Evolutionary conservation across 441 rosid genomes (phyloP).

Genomic region (Dalechampia spathulata): DNA sequence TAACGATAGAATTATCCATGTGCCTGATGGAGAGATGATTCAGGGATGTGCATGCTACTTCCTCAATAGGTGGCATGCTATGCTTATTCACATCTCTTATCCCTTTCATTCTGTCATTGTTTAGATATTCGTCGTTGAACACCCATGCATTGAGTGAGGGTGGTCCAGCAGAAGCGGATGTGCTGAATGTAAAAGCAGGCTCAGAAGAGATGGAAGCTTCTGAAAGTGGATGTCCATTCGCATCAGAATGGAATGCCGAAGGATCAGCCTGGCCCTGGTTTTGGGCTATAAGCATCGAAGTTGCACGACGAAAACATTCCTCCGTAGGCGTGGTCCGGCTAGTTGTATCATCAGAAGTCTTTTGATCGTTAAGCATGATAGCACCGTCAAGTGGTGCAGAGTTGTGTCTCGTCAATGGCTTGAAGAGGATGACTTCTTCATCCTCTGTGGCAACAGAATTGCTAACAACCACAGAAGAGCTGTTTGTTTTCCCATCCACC

Average conservation of each 20-base stretch:
- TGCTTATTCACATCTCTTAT: slow-evolving; percentile 26
- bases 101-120: slow-evolving; percentile 32
- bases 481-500: slow-evolving; percentile 21
- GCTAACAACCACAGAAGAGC: slow-evolving; percentile 16
- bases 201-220: slow-evolving; percentile 24
- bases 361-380: slow-evolving; percentile 17
- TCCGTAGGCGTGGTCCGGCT: slow-evolving; percentile 37
- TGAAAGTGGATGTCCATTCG: slow-evolving; percentile 30
- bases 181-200: slow-evolving; percentile 14
- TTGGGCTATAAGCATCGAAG: slow-evolving; percentile 57
- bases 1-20: slow-evolving; percentile 19
- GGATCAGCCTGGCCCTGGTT: slow-evolving; percentile 29
- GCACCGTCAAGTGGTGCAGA: slow-evolving; percentile 62
- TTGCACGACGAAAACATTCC: slow-evolving; percentile 71
- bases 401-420: slow-evolving; percentile 77
- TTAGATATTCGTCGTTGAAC: slow-evolving; percentile 28
- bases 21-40: slow-evolving; percentile 40
- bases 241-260: slow-evolving; percentile 40
- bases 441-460: slow-evolving; percentile 51
- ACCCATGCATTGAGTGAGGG: slow-evolving; percentile 94
- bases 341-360: slow-evolving; percentile 26
- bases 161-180: slow-evolving; percentile 51
- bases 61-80: slow-evolving; percentile 48
- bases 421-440: slow-evolving; percentile 92
- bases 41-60: slow-evolving; percentile 40